A percentile compares a stretch with the other conserved stretches of the same genome.
phyloP scores from a whole-genome alignment of 371 early-diverging fungal species.

The Entomophthora muscae region DNA sequence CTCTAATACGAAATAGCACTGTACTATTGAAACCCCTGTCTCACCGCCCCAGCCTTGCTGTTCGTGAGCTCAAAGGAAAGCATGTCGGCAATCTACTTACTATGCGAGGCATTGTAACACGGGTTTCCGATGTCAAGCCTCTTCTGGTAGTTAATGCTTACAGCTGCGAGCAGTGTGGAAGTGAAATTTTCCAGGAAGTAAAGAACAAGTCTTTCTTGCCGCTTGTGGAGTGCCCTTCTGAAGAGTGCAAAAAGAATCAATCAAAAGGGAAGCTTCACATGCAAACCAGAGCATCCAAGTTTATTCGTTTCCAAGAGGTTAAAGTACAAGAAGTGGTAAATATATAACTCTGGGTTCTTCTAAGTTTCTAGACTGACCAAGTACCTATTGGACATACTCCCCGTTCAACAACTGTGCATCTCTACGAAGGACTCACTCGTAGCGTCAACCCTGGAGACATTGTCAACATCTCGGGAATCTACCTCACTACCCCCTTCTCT shows the following conservation, averaged over 20 bases:
- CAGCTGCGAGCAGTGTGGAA: conserved; percentile 93
- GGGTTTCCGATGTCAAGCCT: conserved; percentile 94
- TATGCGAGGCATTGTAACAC: conserved; percentile 91
- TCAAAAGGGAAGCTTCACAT: conserved; percentile 75
- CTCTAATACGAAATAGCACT: conserved; percentile 23
- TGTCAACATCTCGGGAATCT: conserved; percentile 76
- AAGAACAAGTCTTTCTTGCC: conserved; percentile 65
- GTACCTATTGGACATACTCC: conserved; percentile 98
- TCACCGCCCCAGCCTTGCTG: conserved; percentile 41
- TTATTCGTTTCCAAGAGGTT: conserved; percentile 88
- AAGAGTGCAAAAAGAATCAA: conserved; percentile 68
- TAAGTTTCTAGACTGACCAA: conserved; percentile 62
- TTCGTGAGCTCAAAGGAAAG: conserved; percentile 72
- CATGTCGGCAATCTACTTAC: conserved; percentile 79
- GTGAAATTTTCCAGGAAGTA: conserved; percentile 96
- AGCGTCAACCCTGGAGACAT: conserved; percentile 83
- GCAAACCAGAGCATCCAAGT: conserved; percentile 92
- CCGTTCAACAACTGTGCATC: conserved; percentile 80
- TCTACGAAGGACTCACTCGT: conserved; percentile 71
- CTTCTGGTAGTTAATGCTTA: conserved; percentile 81
- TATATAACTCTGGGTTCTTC: background rate
- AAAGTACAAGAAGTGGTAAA: conserved; percentile 83
- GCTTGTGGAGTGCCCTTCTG: conserved; percentile 75
- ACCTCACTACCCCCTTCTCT: conserved; percentile 86
- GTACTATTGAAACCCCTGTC: conserved; percentile 68